Conservation (phyloP, 2,329 filamentous ascomycete species). For the Trichoderma lentiforme region DNA sequence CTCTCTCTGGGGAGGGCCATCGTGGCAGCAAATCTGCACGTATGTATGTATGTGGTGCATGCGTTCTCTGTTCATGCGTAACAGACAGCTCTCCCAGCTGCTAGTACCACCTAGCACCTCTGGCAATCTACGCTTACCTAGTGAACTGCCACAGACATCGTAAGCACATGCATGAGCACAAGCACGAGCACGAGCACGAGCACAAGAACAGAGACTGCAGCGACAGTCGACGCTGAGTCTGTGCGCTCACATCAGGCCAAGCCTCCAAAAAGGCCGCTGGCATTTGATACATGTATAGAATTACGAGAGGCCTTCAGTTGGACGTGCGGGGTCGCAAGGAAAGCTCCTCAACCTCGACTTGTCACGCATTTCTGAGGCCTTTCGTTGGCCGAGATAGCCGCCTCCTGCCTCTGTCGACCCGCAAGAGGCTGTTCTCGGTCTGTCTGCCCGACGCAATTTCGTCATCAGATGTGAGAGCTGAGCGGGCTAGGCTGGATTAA, state of each 20-base stretch:
- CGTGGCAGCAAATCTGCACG: neutral
- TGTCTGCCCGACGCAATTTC: neutral
- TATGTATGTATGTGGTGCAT: constrained; percentile 14
- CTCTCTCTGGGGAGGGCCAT: neutral
- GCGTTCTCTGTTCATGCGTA: neutral
- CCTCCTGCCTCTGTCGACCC: neutral
- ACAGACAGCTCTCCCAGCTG: neutral
- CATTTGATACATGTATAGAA: neutral
- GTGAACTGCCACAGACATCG: neutral
- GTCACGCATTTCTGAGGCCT: neutral
- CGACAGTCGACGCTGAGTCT: neutral
- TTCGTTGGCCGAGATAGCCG: constrained; percentile 12
- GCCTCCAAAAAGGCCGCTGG: neutral
- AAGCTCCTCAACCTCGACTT: neutral
- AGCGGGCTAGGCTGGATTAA: constrained; percentile 12
- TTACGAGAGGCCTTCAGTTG: neutral
- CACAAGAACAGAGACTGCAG: neutral
- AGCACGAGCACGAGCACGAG: neutral
- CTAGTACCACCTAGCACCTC: neutral
- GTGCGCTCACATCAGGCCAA: neutral
- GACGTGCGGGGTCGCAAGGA: neutral
- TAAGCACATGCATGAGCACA: neutral
- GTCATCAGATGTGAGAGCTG: constrained; percentile 9
- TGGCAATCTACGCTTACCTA: neutral
- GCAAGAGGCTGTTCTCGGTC: constrained; percentile 1